phyloP scores from a whole-genome alignment of 371 early-diverging fungal genomes.

The Circinella minor region DNA sequence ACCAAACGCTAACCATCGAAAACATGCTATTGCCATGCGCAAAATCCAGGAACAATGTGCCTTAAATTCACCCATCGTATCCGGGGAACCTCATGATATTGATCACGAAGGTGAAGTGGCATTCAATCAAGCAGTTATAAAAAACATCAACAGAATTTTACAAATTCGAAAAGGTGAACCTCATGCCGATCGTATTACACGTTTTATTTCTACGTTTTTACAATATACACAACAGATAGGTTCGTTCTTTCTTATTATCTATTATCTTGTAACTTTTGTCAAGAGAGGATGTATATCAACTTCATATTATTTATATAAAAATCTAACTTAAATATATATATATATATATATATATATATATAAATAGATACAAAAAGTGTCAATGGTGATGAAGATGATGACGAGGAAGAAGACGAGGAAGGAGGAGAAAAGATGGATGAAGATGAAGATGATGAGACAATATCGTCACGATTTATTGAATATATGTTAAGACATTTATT shows the following conservation, averaged over 20 bases:
- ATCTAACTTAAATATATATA: no score
- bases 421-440: constrained; percentile 21
- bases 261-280: no score
- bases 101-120: constrained; percentile 60
- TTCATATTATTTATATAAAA: no score
- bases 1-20: constrained; percentile 69
- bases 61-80: constrained; percentile 42
- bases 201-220: constrained; percentile 79
- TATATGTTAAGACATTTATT: constrained; percentile 69
- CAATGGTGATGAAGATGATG: constrained; percentile 19
- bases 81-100: constrained; percentile 45
- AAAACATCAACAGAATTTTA: constrained; percentile 77
- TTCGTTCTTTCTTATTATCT: constrained; percentile 11
- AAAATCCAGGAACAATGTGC: constrained; percentile 75
- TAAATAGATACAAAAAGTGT: constrained; percentile 7
- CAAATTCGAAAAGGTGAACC: constrained; percentile 74
- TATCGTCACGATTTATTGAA: constrained; percentile 78
- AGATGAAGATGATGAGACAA: constrained; percentile 49
- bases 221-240: constrained; percentile 72
- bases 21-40: constrained; percentile 74
- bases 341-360: background rate
- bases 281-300: no score
- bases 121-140: constrained; percentile 72
- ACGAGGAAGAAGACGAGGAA: constrained; percentile 21
- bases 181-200: constrained; percentile 73